Evolutionary conservation across 2,329 filamentous ascomycete species (phyloP).

Genomic region (Claviceps capensis): DNA sequence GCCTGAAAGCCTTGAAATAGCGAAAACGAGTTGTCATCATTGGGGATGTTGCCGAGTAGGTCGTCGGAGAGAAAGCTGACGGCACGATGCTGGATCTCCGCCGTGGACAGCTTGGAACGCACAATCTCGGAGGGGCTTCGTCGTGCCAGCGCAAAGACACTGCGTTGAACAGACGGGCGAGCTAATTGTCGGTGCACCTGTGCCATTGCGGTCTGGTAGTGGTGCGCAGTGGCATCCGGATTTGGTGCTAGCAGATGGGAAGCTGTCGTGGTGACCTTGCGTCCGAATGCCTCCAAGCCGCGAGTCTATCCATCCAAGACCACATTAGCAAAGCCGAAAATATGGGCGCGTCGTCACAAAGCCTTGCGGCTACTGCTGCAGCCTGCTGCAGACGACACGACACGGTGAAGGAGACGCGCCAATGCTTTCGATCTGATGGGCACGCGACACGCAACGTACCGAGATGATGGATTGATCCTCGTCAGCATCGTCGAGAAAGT

Average conservation of each 20-base stretch:
- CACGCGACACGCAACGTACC: slow-evolving; percentile 12
- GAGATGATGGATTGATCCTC: slow-evolving; percentile 35
- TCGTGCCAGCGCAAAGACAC: slow-evolving; percentile 80
- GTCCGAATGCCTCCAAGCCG: slow-evolving; percentile 80
- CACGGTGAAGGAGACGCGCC: background rate
- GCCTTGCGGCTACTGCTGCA: too few relatives aligned
- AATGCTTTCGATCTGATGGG: background rate
- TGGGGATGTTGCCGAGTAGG: slow-evolving; percentile 76
- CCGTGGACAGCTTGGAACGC: slow-evolving; percentile 75
- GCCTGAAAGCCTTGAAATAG: slow-evolving; percentile 96
- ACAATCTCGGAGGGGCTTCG: slow-evolving; percentile 90
- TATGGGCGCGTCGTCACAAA: background rate
- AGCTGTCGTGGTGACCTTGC: slow-evolving; percentile 90
- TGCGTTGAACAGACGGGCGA: slow-evolving; percentile 70
- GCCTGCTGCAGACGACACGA: background rate
- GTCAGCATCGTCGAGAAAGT: slow-evolving; percentile 31
- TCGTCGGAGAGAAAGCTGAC: slow-evolving; percentile 82
- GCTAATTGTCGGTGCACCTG: slow-evolving; percentile 83
- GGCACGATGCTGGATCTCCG: slow-evolving; percentile 89
- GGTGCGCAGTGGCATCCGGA: slow-evolving; percentile 36
- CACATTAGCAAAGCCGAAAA: slow-evolving; percentile 5
- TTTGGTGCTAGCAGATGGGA: slow-evolving; percentile 71
- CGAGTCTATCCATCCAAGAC: slow-evolving; percentile 46
- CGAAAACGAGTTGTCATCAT: slow-evolving; percentile 74
- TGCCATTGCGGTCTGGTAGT: slow-evolving; percentile 78